phyloP scores from a whole-genome alignment of 345 rosid species.

The Dovyalis caffra region DNA sequence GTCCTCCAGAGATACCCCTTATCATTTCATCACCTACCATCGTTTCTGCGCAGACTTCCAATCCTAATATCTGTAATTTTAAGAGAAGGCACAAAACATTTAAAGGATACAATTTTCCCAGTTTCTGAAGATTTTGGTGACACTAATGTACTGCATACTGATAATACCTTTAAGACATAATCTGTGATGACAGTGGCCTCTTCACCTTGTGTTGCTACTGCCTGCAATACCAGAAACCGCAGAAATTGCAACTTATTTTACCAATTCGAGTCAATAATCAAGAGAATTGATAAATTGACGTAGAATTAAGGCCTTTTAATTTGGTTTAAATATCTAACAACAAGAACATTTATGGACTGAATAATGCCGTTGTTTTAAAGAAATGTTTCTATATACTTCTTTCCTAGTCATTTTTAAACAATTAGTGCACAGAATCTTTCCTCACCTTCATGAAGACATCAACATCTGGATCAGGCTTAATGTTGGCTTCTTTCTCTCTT shows the following conservation, averaged over 20 bases:
- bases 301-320: no score
- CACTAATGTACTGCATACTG: not conserved
- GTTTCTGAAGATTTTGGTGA: not conserved
- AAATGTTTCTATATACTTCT: no score
- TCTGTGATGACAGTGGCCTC: slow-evolving; percentile 74
- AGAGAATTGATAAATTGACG: not conserved
- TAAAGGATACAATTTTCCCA: not conserved
- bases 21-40: slow-evolving; percentile 70
- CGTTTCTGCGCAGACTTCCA: slow-evolving; percentile 68
- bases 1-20: slow-evolving; percentile 85
- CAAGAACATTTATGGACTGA: no score
- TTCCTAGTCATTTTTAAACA: no score
- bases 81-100: not conserved
- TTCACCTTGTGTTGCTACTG: slow-evolving; percentile 44
- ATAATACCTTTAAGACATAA: slow-evolving; percentile 66
- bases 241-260: not conserved
- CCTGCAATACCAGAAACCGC: slow-evolving; percentile 33
- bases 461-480: slow-evolving; percentile 77
- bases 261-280: no score
- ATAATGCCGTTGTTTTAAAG: no score
- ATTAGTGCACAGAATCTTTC: not conserved
- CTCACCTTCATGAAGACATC: slow-evolving; percentile 82
- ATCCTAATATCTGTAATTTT: slow-evolving; percentile 58
- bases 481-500: slow-evolving; percentile 77
- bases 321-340: no score